phyloP scores from a whole-genome alignment of 176 grass and related monocot species.

The Poa annua region DNA sequence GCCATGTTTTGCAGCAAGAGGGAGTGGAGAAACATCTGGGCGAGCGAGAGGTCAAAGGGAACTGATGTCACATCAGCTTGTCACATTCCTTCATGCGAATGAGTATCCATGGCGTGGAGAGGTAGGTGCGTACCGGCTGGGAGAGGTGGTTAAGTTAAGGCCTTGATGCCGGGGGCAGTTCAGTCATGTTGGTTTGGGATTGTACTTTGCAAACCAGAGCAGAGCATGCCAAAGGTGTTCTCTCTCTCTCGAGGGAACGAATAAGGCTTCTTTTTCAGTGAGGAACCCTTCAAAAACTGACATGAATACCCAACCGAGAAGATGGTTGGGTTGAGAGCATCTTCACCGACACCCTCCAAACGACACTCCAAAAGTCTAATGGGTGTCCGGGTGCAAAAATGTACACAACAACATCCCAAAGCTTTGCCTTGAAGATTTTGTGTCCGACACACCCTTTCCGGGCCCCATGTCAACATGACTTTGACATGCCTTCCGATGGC shows the following conservation, averaged over 20 bases:
- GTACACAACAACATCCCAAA: too few relatives aligned
- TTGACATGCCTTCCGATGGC: too few relatives aligned
- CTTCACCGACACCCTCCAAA: too few relatives aligned
- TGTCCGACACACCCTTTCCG: too few relatives aligned
- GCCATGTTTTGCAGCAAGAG: conserved; percentile 62
- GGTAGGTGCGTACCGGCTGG: conserved; percentile 14
- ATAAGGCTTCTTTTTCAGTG: conserved; percentile 27
- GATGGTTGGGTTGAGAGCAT: neutral
- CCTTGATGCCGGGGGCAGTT: conserved; percentile 35
- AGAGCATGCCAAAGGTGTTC: conserved; percentile 31
- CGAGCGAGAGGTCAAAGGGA: neutral
- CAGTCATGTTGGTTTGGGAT: conserved; percentile 24
- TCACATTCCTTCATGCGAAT: conserved; percentile 20
- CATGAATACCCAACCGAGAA: neutral
- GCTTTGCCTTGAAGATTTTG: too few relatives aligned
- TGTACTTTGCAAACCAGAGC: neutral
- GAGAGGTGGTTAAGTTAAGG: conserved; percentile 31
- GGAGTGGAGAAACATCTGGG: conserved; percentile 59
- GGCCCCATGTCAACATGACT: too few relatives aligned
- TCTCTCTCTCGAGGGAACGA: conserved; percentile 40
- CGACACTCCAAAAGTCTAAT: too few relatives aligned
- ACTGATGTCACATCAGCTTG: conserved; percentile 42
- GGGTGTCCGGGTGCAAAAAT: too few relatives aligned
- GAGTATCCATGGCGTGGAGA: conserved; percentile 34
- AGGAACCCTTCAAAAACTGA: conserved; percentile 36